A percentile compares a stretch with the other conserved stretches of the same genome.
Evolutionary conservation across 345 rosid genomes (phyloP).

Genomic region (Triadica sebifera): DNA sequence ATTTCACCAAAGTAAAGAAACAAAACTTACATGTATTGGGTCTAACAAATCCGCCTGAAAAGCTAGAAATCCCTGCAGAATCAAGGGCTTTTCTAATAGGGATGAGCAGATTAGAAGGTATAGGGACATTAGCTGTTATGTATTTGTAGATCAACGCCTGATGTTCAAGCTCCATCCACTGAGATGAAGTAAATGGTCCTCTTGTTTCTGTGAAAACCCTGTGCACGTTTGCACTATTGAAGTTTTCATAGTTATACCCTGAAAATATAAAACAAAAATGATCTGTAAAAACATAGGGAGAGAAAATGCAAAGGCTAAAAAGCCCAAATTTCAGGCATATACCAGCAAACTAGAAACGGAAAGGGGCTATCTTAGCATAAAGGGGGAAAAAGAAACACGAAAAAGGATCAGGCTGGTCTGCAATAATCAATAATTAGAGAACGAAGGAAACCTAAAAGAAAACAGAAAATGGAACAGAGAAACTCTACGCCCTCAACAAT

Average conservation of each 20-base stretch:
- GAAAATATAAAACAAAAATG: not conserved
- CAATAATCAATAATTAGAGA: not conserved
- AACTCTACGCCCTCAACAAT: not conserved
- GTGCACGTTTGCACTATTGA: slow-evolving; percentile 49
- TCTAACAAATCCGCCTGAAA: slow-evolving; percentile 43
- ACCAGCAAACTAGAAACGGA: too few species aligned
- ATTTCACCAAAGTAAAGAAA: too few species aligned
- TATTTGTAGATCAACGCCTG: slow-evolving; percentile 82
- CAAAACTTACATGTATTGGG: slow-evolving; percentile 49
- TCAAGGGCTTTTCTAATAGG: slow-evolving; percentile 55
- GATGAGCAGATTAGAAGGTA: slow-evolving; percentile 64
- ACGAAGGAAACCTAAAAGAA: not conserved
- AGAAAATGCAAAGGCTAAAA: too few species aligned
- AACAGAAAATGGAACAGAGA: not conserved
- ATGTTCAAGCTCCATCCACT: slow-evolving; percentile 72
- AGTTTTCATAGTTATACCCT: slow-evolving; percentile 44
- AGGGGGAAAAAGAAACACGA: not conserved
- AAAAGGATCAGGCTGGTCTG: not conserved
- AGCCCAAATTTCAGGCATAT: too few species aligned
- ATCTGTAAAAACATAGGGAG: too few species aligned
- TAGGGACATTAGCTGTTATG: slow-evolving; percentile 57
- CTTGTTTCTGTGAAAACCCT: slow-evolving; percentile 39
- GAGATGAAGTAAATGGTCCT: slow-evolving; percentile 68
- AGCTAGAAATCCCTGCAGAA: slow-evolving; percentile 36
- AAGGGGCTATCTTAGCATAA: too few species aligned